These are phyloP conservation scores for Fraxinus floribunda DNA, from an alignment of 305 asterid species.

Conservation along the genomic window DNA sequence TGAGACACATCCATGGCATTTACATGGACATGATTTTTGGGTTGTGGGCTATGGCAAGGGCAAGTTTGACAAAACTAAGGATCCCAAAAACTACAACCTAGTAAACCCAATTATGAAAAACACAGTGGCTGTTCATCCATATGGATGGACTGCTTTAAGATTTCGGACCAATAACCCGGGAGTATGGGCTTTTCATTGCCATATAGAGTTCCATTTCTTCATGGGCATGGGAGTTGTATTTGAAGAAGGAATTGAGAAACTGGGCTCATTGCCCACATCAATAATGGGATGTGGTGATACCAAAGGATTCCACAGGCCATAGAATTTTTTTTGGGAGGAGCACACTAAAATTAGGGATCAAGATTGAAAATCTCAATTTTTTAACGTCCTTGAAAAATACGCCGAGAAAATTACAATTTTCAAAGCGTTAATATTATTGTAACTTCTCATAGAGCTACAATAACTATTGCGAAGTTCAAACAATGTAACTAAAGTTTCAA, in stretches of 20 bases:
- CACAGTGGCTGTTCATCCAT: slow-evolving; percentile 75
- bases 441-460: background rate
- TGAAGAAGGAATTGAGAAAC: slow-evolving; percentile 72
- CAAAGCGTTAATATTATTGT: background rate
- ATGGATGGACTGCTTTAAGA: slow-evolving; percentile 86
- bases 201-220: slow-evolving; percentile 81
- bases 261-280: slow-evolving; percentile 67
- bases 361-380: background rate
- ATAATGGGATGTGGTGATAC: slow-evolving; percentile 90
- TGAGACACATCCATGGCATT: slow-evolving; percentile 97
- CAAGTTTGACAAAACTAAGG: slow-evolving; percentile 46
- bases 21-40: slow-evolving; percentile 98
- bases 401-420: background rate
- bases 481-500: too few species aligned
- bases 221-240: slow-evolving; percentile 95
- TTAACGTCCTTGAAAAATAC: background rate
- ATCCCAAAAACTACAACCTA: slow-evolving; percentile 56
- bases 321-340: background rate
- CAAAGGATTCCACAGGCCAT: slow-evolving; percentile 25
- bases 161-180: slow-evolving; percentile 87
- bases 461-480: too few species aligned
- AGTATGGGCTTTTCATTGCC: slow-evolving; percentile 94
- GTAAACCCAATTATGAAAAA: slow-evolving; percentile 85
- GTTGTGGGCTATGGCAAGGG: slow-evolving; percentile 75
- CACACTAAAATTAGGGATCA: background rate